phyloP scores from a whole-genome alignment of 2,329 filamentous ascomycete species.

The Nigrograna mackinnonii region DNA sequence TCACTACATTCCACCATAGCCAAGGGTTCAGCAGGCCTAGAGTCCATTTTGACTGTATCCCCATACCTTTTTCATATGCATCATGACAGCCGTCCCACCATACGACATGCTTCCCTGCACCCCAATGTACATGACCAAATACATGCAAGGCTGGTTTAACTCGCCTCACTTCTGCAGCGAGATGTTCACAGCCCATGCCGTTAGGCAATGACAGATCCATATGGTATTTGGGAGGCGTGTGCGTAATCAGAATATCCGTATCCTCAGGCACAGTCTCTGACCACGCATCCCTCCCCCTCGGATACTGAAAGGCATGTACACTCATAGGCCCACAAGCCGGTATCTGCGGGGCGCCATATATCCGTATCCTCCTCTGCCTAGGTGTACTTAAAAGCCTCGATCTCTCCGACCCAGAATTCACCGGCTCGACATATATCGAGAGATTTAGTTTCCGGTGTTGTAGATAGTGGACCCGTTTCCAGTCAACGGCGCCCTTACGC shows the following conservation, averaged over 20 bases:
- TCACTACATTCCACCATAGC: conserved; percentile 56
- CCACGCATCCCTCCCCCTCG: conserved; percentile 69
- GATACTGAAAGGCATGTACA: conserved; percentile 79
- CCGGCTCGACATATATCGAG: conserved; percentile 42
- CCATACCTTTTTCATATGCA: conserved; percentile 69
- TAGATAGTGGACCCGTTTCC: conserved; percentile 74
- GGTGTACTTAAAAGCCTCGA: conserved; percentile 24
- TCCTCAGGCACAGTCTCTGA: conserved; percentile 69
- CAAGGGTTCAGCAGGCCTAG: conserved; percentile 40
- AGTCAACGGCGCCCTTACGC: conserved; percentile 60
- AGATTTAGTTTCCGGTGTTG: conserved; percentile 70
- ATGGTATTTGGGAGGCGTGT: conserved; percentile 77
- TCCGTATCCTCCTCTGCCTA: conserved; percentile 58
- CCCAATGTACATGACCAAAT: conserved; percentile 84
- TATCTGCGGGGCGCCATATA: conserved; percentile 84
- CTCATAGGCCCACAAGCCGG: conserved; percentile 70
- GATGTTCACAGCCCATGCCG: conserved; percentile 70
- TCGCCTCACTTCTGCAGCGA: conserved; percentile 74
- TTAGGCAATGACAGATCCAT: conserved; percentile 61
- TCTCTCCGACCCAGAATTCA: conserved; percentile 1
- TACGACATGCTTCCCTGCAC: conserved; percentile 68
- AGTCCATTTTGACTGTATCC: conserved; percentile 41
- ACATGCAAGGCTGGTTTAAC: conserved; percentile 76
- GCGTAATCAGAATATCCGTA: conserved; percentile 80
- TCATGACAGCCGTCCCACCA: conserved; percentile 77